A percentile compares a stretch with the other conserved stretches of the same genome.
phyloP scores from a whole-genome alignment of 805 yeast genomes.

The Candida sakaeoensis region DNA sequence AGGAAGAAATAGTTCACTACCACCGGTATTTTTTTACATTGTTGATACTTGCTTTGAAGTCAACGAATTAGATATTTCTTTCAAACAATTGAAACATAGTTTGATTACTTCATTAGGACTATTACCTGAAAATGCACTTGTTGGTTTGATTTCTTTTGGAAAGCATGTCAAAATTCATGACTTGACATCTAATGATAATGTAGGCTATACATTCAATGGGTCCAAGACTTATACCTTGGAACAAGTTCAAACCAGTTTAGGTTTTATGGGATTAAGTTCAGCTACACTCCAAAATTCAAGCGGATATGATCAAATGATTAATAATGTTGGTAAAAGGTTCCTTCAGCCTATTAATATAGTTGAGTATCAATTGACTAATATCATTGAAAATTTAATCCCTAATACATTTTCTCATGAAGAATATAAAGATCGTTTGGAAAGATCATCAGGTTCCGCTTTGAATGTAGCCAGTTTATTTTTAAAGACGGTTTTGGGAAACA shows the following conservation, averaged over 20 bases:
- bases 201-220: constrained; percentile 53
- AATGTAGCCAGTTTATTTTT: constrained; percentile 41
- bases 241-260: constrained; percentile 44
- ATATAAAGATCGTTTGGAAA: constrained; percentile 43
- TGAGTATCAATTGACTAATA: constrained; percentile 47
- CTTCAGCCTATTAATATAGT: constrained; percentile 45
- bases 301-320: constrained; percentile 11
- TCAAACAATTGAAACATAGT: constrained; percentile 46
- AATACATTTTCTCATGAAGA: constrained; percentile 47
- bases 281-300: constrained; percentile 6
- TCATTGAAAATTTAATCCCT: constrained; percentile 45
- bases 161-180: constrained; percentile 59
- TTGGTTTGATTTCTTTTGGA: constrained; percentile 59
- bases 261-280: constrained; percentile 30
- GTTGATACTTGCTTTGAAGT: constrained; percentile 54
- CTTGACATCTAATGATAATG: constrained; percentile 29
- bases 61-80: constrained; percentile 45
- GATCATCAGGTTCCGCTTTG: constrained; percentile 61
- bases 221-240: constrained; percentile 46
- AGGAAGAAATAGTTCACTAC: constrained; percentile 35
- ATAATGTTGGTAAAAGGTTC: constrained; percentile 27
- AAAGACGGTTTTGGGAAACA: constrained; percentile 32
- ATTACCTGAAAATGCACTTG: constrained; percentile 51
- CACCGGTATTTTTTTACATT: constrained; percentile 49
- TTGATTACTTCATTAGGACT: constrained; percentile 42